Evolutionary conservation across 2,329 filamentous ascomycete species (phyloP), one percentile per base, ranked within the genome.

Genomic region (Fusarium pseudocircinatum): DNA sequence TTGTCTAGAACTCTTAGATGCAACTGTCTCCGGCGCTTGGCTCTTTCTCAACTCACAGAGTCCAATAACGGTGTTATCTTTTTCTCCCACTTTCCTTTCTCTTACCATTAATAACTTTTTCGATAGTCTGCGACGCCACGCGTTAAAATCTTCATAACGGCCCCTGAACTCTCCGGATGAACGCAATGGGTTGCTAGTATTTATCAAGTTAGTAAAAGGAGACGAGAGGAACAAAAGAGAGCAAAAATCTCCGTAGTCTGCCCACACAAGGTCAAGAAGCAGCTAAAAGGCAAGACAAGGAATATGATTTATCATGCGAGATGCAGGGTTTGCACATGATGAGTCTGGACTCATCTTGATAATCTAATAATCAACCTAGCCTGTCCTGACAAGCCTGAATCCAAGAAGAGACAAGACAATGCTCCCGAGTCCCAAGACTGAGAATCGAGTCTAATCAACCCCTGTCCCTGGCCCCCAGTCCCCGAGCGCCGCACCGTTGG

Each of bases 401-500:
- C n/a, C 30, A 50, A 22, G 13, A 63, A 64, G 32, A 63, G 44
- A 53, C 43, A 20, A 53, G 59, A 44, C 57, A 60, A 60, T 28
- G 56, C 32, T 63, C 28, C 28, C 28, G 32, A 63, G 58, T 63
- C 20, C 30, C 62, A 50, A 69, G 43, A 69, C 67, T 64, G 40
- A 64, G 36, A 59, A 69, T 34, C 58, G 44, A 64, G 61, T 52
- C 46, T 44, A 52, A 40, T 15, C 12, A 60, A 54, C 60, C 60
- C 70, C 54, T 70, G 67, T 50, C 39, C 43, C 26, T 62, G 26
- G n/a, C 24, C 56, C 49, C 70, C 30, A 46, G 62, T 43, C 66
- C 43, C 70, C 24, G 64, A 75, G 60, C 75, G 75, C 75, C 75
- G 75, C 75, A 77, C 75, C 75, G 75, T 77, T 77, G 75, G 59